These are phyloP conservation scores for Psophocarpus tetragonolobus DNA, from an alignment of 306 rosid species.

Conservation along the genomic window DNA sequence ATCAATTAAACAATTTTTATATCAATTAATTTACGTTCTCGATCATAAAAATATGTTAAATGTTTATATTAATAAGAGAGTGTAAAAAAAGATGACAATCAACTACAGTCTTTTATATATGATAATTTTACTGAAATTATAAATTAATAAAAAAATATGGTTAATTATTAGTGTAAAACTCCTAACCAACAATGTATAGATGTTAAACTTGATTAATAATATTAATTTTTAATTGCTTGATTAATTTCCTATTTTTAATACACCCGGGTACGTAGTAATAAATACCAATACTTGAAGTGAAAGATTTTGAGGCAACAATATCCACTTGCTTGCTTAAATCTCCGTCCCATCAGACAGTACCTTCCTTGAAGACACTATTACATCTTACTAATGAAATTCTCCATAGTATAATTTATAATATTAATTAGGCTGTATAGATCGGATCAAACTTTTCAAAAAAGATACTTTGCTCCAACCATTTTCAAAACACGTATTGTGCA, in stretches of 20 bases:
- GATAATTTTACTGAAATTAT: too few relatives aligned
- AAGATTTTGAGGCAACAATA: not conserved
- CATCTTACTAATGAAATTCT: not conserved
- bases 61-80: too few relatives aligned
- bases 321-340: not conserved
- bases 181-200: too few relatives aligned
- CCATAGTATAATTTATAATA: not conserved
- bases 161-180: too few relatives aligned
- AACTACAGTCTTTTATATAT: too few relatives aligned
- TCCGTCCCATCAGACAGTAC: not conserved
- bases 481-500: constrained; percentile 4
- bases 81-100: too few relatives aligned
- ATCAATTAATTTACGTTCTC: too few relatives aligned
- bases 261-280: not conserved
- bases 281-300: not conserved
- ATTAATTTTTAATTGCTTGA: not conserved
- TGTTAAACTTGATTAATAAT: too few relatives aligned
- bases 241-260: not conserved
- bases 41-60: too few relatives aligned
- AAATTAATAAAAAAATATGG: too few relatives aligned
- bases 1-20: too few relatives aligned
- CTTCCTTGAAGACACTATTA: constrained; percentile 29
- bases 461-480: constrained; percentile 16
- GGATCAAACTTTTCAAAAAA: constrained; percentile 12
- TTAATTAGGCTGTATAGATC: constrained; percentile 27